A percentile compares a stretch with the other conserved stretches of the same genome.
Evolutionary conservation across 495 filamentous ascomycete genomes (phyloP).

Genomic region (Terfezia boudieri): DNA sequence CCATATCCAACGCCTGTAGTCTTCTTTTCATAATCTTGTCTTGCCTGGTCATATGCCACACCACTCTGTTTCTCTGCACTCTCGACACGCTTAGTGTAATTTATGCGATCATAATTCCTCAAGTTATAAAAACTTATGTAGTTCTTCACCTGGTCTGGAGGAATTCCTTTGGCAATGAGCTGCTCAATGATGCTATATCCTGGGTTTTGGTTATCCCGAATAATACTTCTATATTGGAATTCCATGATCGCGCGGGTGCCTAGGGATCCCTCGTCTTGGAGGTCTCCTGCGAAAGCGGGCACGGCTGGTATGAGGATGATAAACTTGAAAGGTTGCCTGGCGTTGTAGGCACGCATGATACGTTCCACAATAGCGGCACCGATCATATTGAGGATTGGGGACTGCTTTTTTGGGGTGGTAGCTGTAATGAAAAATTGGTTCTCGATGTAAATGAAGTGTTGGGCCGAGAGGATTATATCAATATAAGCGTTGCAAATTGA

Average conservation of each 20-base stretch:
- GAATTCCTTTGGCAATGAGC: constrained; percentile 45
- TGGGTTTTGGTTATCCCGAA: constrained; percentile 37
- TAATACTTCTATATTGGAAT: constrained; percentile 70
- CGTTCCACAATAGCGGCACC: constrained; percentile 75
- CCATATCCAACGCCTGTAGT: not conserved
- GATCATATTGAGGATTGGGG: constrained; percentile 67
- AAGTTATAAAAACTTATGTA: constrained; percentile 96
- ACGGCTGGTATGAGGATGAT: constrained; percentile 73
- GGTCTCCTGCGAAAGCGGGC: constrained; percentile 76
- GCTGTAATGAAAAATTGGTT: constrained; percentile 98
- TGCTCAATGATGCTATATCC: constrained; percentile 69
- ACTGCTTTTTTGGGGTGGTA: constrained; percentile 42
- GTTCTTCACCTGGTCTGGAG: constrained; percentile 34
- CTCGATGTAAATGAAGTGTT: constrained; percentile 85
- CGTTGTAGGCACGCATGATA: constrained; percentile 52
- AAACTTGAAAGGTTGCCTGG: constrained; percentile 56
- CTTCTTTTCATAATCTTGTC: constrained; percentile 24
- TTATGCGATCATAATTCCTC: constrained; percentile 80
- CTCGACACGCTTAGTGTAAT: constrained; percentile 40
- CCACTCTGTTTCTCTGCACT: constrained; percentile 43
- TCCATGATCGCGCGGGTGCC: constrained; percentile 92
- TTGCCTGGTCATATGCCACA: constrained; percentile 41
- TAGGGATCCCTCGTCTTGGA: constrained; percentile 53
- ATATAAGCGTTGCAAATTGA: constrained; percentile 81
- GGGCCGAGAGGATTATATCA: constrained; percentile 52